Evolutionary conservation across 2,329 filamentous ascomycete genomes (phyloP), one percentile per base, ranked within the genome.

Genomic region (Fusarium graminum): DNA sequence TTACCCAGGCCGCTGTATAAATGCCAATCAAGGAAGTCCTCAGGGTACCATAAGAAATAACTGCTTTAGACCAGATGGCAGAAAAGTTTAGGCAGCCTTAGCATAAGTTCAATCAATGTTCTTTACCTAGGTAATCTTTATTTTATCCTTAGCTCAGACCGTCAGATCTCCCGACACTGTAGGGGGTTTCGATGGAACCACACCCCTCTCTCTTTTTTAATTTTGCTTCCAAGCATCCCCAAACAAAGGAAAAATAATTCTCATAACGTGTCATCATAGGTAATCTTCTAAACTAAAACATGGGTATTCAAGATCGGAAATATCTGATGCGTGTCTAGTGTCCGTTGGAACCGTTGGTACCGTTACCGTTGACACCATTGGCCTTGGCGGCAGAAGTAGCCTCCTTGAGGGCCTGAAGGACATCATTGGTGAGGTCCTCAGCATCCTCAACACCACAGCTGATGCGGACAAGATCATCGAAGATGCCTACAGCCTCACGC

Each of bases 381-480:
- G 68, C 73, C 69, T 75, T 72, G 55, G 65, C 66, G 49, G 71
- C 71, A 3, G 68, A 58, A 7, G 92, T 87, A 2, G 92, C 92
- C 79, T 86, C 88, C 78, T 95, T 90, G 40, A 98, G 80, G 6
- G 95, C 95, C 78, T 92, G 90, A 68, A 93, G 78, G 16, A 96
- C 88, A 82, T 99, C 95, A 39, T 84, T 85, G 73, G 89, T 89
- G 63, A 99, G 83, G 78, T 99, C 95, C 63, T 90, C 88, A 9
- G 88, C 87, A 74, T 99, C 95, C 81, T 99, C 95, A 54, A 99
- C 88, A 74, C 95, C 95, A 77, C 93, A 97, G 84, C 93, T 97
- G 62, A 99, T 84, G 68, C 95, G 87, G 29, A 99, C 92, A 9
- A 99, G 86, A 78, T 99, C 95, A 76, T 99, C 95, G 74, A 90